A percentile compares a stretch with the other conserved stretches of the same genome.
phyloP scores from a whole-genome alignment of 768 basidiomycete species.

The Mrakia frigida region DNA sequence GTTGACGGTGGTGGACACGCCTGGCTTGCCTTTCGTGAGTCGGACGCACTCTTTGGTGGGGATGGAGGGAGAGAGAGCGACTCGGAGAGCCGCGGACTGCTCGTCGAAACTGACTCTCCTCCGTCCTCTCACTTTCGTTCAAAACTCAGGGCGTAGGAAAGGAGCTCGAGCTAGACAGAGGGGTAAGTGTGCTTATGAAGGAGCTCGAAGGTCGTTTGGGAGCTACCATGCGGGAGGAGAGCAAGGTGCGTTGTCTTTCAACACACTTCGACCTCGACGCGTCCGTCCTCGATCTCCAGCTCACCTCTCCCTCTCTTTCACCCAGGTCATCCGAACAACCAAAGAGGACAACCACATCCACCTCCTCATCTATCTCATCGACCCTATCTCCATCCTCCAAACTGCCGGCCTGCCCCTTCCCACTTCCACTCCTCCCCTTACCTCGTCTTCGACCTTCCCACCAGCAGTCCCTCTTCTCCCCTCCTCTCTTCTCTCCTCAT shows the following conservation, averaged over 20 bases:
- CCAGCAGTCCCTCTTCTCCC: not conserved
- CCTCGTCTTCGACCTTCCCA: not conserved
- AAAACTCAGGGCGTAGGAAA: not conserved
- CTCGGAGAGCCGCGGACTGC: not conserved
- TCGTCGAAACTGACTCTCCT: not conserved
- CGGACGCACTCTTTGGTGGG: not conserved
- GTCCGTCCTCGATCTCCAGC: not conserved
- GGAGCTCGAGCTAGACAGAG: conserved; percentile 9
- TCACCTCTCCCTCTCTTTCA: not conserved
- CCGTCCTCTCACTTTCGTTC: not conserved
- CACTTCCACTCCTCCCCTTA: not conserved
- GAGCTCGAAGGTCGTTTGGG: not conserved
- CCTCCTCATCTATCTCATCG: conserved; percentile 9
- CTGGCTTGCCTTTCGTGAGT: not conserved
- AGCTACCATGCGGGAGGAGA: not conserved
- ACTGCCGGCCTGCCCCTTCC: not conserved
- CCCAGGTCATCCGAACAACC: conserved; percentile 3
- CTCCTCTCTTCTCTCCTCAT: not conserved
- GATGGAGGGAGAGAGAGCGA: not conserved
- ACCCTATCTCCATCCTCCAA: not conserved
- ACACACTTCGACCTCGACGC: not conserved
- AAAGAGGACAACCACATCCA: conserved; percentile 7
- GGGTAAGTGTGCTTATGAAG: conserved; percentile 1
- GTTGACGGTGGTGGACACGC: conserved; percentile 2
- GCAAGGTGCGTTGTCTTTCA: not conserved